Evolutionary conservation across 1,139 yeast genomes (phyloP).

Genomic region (Yamadazyma taylorii): DNA sequence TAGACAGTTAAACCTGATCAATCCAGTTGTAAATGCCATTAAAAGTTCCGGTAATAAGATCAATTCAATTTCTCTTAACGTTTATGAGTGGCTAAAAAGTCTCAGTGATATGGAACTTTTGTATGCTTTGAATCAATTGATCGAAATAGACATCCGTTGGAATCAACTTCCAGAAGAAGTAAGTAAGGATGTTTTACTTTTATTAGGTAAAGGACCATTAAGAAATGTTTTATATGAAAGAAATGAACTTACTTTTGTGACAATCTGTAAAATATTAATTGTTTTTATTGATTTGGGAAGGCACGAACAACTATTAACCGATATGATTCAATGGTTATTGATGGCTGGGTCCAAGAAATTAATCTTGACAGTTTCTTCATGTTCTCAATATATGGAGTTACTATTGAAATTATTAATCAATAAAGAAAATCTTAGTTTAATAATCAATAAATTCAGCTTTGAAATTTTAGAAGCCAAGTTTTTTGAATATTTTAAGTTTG

Average conservation of each 20-base stretch:
- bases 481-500: conserved; percentile 20
- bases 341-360: conserved; percentile 30
- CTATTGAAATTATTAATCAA: conserved; percentile 3
- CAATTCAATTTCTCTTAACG: neutral
- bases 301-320: conserved; percentile 26
- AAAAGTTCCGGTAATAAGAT: neutral
- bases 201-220: conserved; percentile 9
- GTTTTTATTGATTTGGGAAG: conserved; percentile 14
- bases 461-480: conserved; percentile 16
- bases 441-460: neutral
- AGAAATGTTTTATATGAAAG: conserved; percentile 25
- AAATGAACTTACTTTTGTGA: conserved; percentile 31
- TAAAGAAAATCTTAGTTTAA: neutral
- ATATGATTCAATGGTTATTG: conserved; percentile 34
- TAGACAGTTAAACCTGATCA: neutral
- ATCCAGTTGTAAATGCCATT: neutral
- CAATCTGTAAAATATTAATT: conserved; percentile 26
- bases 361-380: conserved; percentile 20
- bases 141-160: neutral
- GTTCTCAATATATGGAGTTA: conserved; percentile 9
- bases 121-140: conserved; percentile 4
- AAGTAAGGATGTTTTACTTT: neutral
- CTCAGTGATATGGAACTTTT: conserved; percentile 1
- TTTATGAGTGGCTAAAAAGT: conserved; percentile 2
- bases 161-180: neutral